Base-by-base conservation (phyloP, 768 basidiomycete species). In the Rubroboletus satanas region DNA sequence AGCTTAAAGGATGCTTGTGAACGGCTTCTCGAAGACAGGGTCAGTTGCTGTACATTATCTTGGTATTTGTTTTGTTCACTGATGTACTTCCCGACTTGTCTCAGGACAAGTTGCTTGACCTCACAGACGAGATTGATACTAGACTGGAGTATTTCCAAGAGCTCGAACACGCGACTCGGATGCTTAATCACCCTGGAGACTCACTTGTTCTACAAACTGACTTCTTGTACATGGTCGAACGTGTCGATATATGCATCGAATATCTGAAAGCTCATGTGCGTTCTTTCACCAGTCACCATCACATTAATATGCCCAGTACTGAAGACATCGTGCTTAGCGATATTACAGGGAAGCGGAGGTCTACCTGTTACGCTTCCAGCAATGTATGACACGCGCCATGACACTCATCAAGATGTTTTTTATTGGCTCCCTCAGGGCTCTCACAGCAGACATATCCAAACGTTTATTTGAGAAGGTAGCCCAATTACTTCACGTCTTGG, bases 401-500 rank as follows among this genome's bases (percentile, higher is more conserved):
- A 98, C 95, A 0, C 80, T 99, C 42, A 92, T 98, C 75, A 96
- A 91, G 72, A 95, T 98, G 85, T 94, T 89, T 73, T 98, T 97
- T 64, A 85, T 96, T 7, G 88, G 87, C 5, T 88, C 90, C 8
- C 75, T 98, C 7, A 80, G 88, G 38, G 84, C 88, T 0, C 78
- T 97, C 11, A 83, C 88, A 1, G 74, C 81, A 5, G 96, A 98
- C 62, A 81, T 96, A 21, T 80, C 81, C 1, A 88, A 80, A 62
- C 81, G 88, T 10, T 68, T 95, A 43, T 78, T 78, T 2, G 93
- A 95, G 56, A 89, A 87, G 77, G 90, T 86, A 54, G 15, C 48
- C 1, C 45, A 42, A 11, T 17, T 6, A n/a, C 14, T 44, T n/a
- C 2, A 28, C 26, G 15, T 29, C 33, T 31, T 31, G 17, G 7